These are phyloP conservation scores for Wickerhamomyces sp. DNA, from an alignment of 1,139 yeast genomes.

Conservation along the genomic window DNA sequence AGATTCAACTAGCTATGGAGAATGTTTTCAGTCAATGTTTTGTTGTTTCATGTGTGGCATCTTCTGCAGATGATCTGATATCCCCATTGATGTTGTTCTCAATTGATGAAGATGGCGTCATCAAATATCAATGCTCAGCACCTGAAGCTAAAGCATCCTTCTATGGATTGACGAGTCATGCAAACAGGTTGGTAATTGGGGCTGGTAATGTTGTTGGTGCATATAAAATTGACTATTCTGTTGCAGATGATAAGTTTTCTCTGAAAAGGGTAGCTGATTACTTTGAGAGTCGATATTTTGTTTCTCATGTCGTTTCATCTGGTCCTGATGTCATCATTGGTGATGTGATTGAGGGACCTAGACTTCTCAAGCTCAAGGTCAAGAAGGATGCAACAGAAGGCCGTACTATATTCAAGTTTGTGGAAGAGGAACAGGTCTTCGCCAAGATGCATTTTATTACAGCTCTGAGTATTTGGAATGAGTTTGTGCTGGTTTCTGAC, in stretches of 20 bases:
- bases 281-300: conserved; percentile 10
- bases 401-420: conserved; percentile 12
- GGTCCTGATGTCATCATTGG: conserved; percentile 18
- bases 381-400: conserved; percentile 7
- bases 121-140: conserved; percentile 17
- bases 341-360: conserved; percentile 15
- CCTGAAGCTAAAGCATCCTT: conserved; percentile 9
- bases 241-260: conserved; percentile 20
- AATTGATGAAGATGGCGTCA: conserved; percentile 20
- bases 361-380: conserved; percentile 11
- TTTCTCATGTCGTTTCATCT: conserved; percentile 11
- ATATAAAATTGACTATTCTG: conserved; percentile 19
- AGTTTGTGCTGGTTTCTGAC: conserved; percentile 12
- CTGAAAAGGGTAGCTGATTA: conserved; percentile 14
- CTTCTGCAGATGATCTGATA: conserved; percentile 15
- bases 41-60: conserved; percentile 20
- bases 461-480: conserved; percentile 4
- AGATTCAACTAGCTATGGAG: conserved; percentile 18
- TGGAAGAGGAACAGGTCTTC: background rate
- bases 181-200: conserved; percentile 19
- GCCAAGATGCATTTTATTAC: background rate
- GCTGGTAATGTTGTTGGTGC: conserved; percentile 20
- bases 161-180: conserved; percentile 16
- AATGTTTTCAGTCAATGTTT: conserved; percentile 23
- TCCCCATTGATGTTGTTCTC: conserved; percentile 20